Percentiles rank a stretch among this genome's conserved stretches.
phyloP scores from a whole-genome alignment of 805 yeast species.

The Saturnispora quitensis region DNA sequence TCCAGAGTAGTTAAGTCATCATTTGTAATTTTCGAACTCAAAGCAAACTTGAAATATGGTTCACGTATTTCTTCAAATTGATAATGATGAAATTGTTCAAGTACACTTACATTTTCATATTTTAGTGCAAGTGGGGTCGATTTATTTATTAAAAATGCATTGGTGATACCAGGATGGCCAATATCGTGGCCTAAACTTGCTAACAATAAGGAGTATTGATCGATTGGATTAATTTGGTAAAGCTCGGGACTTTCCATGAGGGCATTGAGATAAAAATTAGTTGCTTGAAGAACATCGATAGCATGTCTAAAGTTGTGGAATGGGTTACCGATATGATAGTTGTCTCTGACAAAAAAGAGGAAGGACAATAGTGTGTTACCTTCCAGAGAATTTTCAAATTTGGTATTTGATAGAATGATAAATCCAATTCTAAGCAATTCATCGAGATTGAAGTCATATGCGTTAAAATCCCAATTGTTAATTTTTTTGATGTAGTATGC shows the following conservation, averaged over 20 bases:
- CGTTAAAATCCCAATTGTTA: slow-evolving; percentile 62
- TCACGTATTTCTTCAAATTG: slow-evolving; percentile 41
- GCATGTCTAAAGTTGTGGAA: slow-evolving; percentile 96
- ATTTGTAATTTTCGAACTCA: background rate
- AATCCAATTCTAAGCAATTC: slow-evolving; percentile 56
- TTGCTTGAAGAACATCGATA: slow-evolving; percentile 88
- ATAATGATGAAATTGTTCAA: slow-evolving; percentile 76
- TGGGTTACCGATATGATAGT: slow-evolving; percentile 77
- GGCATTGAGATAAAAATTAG: slow-evolving; percentile 43
- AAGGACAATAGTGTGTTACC: slow-evolving; percentile 24
- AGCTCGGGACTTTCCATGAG: background rate
- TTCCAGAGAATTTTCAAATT: background rate
- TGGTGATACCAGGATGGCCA: slow-evolving; percentile 96
- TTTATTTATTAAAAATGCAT: slow-evolving; percentile 52
- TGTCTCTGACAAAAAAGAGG: slow-evolving; percentile 59
- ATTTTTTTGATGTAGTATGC: slow-evolving; percentile 27
- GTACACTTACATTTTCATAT: slow-evolving; percentile 57
- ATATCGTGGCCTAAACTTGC: slow-evolving; percentile 93
- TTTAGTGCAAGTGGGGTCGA: slow-evolving; percentile 54
- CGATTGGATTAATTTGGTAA: slow-evolving; percentile 19
- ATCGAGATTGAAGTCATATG: slow-evolving; percentile 54
- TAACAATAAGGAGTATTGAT: slow-evolving; percentile 53
- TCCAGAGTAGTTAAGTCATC: background rate
- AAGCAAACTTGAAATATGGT: slow-evolving; percentile 10
- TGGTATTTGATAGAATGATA: slow-evolving; percentile 35